Base-by-base conservation (phyloP, 2,329 filamentous ascomycete species). In the Epichloe amarillans region DNA sequence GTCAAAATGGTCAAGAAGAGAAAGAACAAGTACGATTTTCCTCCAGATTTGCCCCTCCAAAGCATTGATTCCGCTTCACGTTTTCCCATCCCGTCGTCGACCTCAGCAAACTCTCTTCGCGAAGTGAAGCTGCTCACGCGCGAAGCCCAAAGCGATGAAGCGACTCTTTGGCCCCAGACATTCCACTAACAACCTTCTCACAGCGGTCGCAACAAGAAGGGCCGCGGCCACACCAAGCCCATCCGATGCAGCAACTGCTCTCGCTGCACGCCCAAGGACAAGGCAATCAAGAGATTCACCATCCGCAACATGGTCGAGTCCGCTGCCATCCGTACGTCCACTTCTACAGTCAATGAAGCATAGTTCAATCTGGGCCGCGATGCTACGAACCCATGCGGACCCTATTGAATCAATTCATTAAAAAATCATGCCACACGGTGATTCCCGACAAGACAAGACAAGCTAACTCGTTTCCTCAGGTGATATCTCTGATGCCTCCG, bases 221-320 rank as follows among this genome's bases (percentile, higher is more conserved):
- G 93, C 74, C 88, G 93, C 74, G 93, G 93, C 80, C 91, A 97
- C 83, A 89, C 95, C 78, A 98, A 98, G 84, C 94, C 93, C 70
- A 95, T 98, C 79, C 87, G 78, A 64, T 82, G 78, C 77, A 77
- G 73, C 73, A 82, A 82, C 77, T 82, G 78, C 78, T 80, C 77
- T 70, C 81, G 85, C 77, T 89, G 85, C 81, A 94, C 87, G 56
- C 90, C 90, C 73, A 98, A 98, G 86, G 93, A 98, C 71, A 98
- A 98, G 88, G 93, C 94, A 64, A 97, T 98, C 83, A 98, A 98
- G 89, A 84, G 93, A 78, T 98, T 98, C 83, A 98, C 93, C 78
- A 82, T 98, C 82, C 86, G 93, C 74, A 97, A 98, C 86, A 98
- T 98, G 93, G 93, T 98, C 64, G 93, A 98, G 80, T 96, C 90